Evolutionary conservation across 2,329 filamentous ascomycete genomes (phyloP), one percentile per base, ranked within the genome.

Genomic region (Diplodia sapinea): DNA sequence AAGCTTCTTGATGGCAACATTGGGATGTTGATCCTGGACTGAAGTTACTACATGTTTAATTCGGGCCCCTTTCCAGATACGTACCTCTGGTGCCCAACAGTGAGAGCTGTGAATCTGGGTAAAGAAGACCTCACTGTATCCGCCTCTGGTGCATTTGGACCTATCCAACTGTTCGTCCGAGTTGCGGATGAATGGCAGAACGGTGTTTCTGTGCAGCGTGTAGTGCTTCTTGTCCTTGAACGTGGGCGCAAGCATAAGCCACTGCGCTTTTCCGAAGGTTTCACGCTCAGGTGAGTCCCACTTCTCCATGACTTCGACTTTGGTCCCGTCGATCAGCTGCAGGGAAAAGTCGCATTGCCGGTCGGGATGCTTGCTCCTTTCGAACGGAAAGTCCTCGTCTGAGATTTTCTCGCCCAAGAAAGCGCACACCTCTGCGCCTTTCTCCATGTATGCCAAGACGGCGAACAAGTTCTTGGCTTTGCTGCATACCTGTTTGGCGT

Each of bases 401-500:
- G 12, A 56, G 12, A 56, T 31, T 31, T 26, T 15, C 20, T 56
- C 52, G 20, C 33, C 52, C 52, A 56, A 5, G 26, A 56, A 56
- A 26, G 11, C 52, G 13, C 52, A 38, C 4, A 56, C 29, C 20
- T 56, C 52, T 17, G 6, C 23, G n/a, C 52, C 52, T 17, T 64
- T 63, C 23, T 43, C 40, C 7, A 68, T 54, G 49, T 68, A 68
- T 33, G 26, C 59, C 4, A 68, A 51, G 47, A 52, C 55, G 33
- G 66, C 56, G 31, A 68, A 68, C 12, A 68, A 36, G 33, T 50
- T 59, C 62, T 20, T 29, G 33, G 66, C 43, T 23, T 47, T 40
- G 54, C 29, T 36, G 49, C 23, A 55, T 11, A 56, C 62, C 47
- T 20, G 26, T 43, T 64, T 40, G 43, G 57, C 66, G 6, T n/a